phyloP scores from a whole-genome alignment of 192 early-diverging fungal species.

The Dissophora globulifera region DNA sequence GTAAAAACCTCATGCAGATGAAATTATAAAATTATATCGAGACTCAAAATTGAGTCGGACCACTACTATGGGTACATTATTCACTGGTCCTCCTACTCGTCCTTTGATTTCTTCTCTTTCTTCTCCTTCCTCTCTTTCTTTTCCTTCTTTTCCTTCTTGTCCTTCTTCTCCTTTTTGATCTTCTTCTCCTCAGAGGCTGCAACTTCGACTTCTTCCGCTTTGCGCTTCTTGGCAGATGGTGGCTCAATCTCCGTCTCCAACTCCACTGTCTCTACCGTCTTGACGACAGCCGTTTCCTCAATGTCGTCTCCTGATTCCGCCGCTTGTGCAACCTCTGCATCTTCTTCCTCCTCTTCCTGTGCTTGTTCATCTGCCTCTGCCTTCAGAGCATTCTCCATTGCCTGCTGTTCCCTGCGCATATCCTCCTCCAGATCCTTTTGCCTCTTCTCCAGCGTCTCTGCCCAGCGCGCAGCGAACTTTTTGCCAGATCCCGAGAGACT shows the following conservation, averaged over 20 bases:
- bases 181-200: conserved; percentile 32
- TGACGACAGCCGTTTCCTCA: not conserved
- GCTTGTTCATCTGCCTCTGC: conserved; percentile 18
- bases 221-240: conserved; percentile 46
- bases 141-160: conserved; percentile 50
- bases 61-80: not conserved
- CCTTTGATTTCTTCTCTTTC: conserved; percentile 5
- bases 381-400: conserved; percentile 21
- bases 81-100: not conserved
- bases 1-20: no score
- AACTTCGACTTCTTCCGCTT: conserved; percentile 32
- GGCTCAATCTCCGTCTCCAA: not conserved
- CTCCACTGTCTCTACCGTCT: conserved; percentile 3
- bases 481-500: conserved; percentile 42
- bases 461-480: conserved; percentile 31
- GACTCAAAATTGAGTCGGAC: no score
- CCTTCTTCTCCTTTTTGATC: conserved; percentile 45
- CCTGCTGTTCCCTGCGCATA: conserved; percentile 19
- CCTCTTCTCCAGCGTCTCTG: conserved; percentile 32
- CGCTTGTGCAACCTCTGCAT: not conserved
- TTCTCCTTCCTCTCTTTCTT: conserved; percentile 49
- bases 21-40: no score
- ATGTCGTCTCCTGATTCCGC: conserved; percentile 1
- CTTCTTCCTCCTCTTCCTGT: no score
- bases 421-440: conserved; percentile 17